phyloP scores from a whole-genome alignment of 257 asterid species.

The Gentiana macrophylla region DNA sequence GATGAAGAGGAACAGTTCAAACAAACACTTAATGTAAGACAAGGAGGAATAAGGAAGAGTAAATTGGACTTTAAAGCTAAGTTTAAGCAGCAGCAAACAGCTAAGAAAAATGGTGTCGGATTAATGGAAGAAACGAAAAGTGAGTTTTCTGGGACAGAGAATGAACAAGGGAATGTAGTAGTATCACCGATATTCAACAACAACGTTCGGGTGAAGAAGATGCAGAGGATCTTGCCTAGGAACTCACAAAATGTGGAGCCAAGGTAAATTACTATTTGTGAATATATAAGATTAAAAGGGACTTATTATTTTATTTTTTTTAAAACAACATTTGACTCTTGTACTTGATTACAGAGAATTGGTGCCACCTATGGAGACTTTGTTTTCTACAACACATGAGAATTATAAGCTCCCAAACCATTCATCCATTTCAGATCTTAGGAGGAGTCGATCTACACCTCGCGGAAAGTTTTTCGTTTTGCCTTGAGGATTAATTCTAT shows the following conservation, averaged over 20 bases:
- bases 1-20: conserved; percentile 61
- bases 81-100: conserved; percentile 38
- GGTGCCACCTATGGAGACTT: conserved; percentile 27
- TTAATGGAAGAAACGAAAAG: conserved; percentile 29
- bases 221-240: conserved; percentile 40
- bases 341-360: conserved; percentile 35
- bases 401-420: conserved; percentile 24
- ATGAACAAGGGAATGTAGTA: conserved; percentile 23
- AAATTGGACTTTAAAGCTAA: conserved; percentile 50
- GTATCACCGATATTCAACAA: conserved; percentile 23
- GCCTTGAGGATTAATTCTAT: conserved; percentile 16
- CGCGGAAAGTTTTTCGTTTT: conserved; percentile 60
- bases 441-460: conserved; percentile 79
- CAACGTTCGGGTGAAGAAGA: conserved; percentile 34
- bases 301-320: too few relatives aligned
- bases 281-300: not conserved
- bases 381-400: conserved; percentile 30
- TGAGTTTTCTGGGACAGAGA: conserved; percentile 47
- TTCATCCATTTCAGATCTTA: conserved; percentile 27
- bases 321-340: not conserved
- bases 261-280: conserved; percentile 31
- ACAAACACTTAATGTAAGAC: conserved; percentile 56
- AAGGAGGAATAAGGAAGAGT: conserved; percentile 52
- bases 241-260: conserved; percentile 74
- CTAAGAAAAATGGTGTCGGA: conserved; percentile 26